A percentile compares a stretch with the other conserved stretches of the same genome.
These are phyloP conservation scores for Lyophyllum decastes DNA, from an alignment of 768 basidiomycete genomes.

Conservation along the genomic window DNA sequence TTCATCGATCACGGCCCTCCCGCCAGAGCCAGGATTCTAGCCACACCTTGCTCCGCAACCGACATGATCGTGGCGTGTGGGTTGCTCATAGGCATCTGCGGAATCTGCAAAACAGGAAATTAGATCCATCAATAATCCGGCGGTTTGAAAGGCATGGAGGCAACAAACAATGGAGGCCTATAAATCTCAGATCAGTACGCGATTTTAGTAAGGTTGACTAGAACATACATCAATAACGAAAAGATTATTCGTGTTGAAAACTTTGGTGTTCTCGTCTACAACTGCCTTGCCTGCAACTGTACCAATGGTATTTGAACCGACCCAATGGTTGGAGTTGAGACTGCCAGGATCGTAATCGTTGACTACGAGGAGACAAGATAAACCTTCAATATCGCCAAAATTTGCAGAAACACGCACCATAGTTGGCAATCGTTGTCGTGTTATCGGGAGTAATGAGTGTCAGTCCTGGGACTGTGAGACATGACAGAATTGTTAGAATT, in stretches of 20 bases:
- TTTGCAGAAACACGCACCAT: constrained; percentile 34
- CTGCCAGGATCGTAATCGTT: constrained; percentile 36
- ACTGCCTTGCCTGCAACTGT: constrained; percentile 36
- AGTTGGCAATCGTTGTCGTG: constrained; percentile 52
- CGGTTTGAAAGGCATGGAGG: background rate
- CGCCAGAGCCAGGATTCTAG: constrained; percentile 53
- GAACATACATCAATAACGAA: constrained; percentile 54
- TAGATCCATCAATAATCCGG: background rate
- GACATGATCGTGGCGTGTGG: constrained; percentile 60
- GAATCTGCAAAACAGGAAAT: constrained; percentile 32
- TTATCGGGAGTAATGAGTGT: constrained; percentile 63
- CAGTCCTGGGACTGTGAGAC: constrained; percentile 42
- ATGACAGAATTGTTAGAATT: background rate
- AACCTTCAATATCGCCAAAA: background rate
- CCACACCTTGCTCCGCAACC: constrained; percentile 55
- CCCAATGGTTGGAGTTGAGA: constrained; percentile 63
- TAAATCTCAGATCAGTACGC: background rate
- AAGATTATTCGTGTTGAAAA: constrained; percentile 48
- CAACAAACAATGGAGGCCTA: constrained; percentile 36
- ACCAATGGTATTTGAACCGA: constrained; percentile 54
- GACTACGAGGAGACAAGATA: constrained; percentile 27
- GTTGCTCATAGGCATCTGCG: constrained; percentile 57
- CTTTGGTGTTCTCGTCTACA: constrained; percentile 62
- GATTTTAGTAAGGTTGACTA: background rate
- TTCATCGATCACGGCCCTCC: constrained; percentile 43